Percentiles rank a stretch among this genome's conserved stretches.
Conservation (phyloP, 73 alveolate genomes). For the Symbiodinium natans region DNA sequence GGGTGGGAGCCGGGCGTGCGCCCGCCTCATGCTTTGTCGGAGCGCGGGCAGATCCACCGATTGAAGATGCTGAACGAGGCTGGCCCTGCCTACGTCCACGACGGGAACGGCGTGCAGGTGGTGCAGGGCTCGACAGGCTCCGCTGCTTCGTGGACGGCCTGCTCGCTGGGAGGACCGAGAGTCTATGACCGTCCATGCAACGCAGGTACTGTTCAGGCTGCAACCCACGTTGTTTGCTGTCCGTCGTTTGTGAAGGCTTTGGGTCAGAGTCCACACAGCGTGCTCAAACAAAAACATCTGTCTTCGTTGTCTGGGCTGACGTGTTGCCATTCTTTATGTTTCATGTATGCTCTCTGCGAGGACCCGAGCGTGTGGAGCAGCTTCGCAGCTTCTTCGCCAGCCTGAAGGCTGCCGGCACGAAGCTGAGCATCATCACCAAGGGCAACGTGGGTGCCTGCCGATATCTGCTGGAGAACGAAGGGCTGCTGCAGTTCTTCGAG, state of each 20-base stretch:
- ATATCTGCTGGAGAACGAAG: no score
- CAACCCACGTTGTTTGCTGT: not conserved
- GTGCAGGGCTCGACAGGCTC: constrained; percentile 38
- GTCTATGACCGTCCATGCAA: not conserved
- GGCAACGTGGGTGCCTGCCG: no score
- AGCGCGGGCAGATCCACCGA: constrained; percentile 48
- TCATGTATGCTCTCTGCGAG: not conserved
- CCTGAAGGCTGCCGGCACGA: constrained; percentile 27
- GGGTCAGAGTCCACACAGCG: not conserved
- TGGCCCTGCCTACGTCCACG: not conserved
- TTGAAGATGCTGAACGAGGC: constrained; percentile 44
- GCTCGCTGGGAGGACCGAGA: constrained; percentile 28
- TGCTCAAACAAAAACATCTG: not conserved
- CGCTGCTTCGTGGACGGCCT: constrained; percentile 43
- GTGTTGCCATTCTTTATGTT: no score
- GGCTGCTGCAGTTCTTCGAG: no score
- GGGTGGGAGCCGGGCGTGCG: no score
- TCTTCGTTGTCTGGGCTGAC: not conserved
- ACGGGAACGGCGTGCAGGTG: constrained; percentile 21
- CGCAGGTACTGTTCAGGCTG: not conserved
- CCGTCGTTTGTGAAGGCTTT: not conserved
- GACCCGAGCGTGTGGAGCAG: constrained; percentile 30
- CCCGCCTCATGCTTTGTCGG: no score
- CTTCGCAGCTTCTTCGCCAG: constrained; percentile 2
- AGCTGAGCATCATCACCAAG: no score